Base-by-base conservation (phyloP, 768 basidiomycete species). In the Naganishia kalamii region DNA sequence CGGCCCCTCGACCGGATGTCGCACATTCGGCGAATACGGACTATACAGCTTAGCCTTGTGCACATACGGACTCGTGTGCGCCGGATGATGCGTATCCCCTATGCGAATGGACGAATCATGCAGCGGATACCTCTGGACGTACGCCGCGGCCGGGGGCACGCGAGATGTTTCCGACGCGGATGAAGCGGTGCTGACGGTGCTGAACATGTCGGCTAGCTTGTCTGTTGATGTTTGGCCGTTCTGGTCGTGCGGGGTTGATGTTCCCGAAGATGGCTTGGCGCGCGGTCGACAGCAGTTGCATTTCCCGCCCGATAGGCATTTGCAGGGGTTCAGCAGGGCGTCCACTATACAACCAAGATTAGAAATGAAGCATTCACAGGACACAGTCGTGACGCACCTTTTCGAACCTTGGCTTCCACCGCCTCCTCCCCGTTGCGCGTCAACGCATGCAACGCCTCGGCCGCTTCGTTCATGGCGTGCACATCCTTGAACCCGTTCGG, bases 31-130 rank as follows among this genome's bases (percentile, higher is more conserved):
- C 37, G 62, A 68, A 60, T 78, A 78, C 1, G 77, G 77, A 12
- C 70, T 74, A 61, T 75, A 79, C 11, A 77, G 70, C 57, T 74
- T 75, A 13, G 78, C 75, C 65, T 77, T 77, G 71, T 77, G 78
- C 11, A 76, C 72, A 49, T 77, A 74, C 23, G 69, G 71, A 23
- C 71, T 72, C 1, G 74, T 75, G 54, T 76, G 77, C 2, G 72
- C 69, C 13, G 76, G 78, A 65, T 75, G 77, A 47, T 75, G 76
- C 46, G 64, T 23, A 4, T 61, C 46, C 15, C 41, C 29, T 1
- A 43, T 23, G 40, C 25, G 57, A 21, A 60, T 60, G 21, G 40
- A 60, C n/a, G 57, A 60, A 13, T 60, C 57, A 32, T 43, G 51
- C 11, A 32, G 48, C 11, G 48, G 48, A 25, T 27, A 23, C 5